These are phyloP conservation scores for Clonostachys rhizophaga DNA, from an alignment of 2,329 filamentous ascomycete species.

Conservation along the genomic window DNA sequence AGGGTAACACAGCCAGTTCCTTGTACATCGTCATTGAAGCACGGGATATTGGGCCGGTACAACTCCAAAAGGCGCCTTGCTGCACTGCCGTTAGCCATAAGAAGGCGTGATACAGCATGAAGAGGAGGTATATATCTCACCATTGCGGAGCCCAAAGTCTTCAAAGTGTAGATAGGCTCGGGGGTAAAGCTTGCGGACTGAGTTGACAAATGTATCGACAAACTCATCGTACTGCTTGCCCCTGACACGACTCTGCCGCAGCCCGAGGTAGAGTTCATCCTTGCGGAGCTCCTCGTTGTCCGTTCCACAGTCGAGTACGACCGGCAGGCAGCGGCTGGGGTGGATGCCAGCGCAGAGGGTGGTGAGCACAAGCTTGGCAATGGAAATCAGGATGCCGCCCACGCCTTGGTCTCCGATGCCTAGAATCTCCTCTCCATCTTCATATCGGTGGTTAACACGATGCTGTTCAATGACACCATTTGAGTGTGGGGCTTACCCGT, in stretches of 20 bases:
- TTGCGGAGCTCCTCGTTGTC: conserved; percentile 71
- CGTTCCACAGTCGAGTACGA: conserved; percentile 82
- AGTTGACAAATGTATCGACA: conserved; percentile 68
- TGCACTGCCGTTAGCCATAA: conserved; percentile 8
- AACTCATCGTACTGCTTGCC: conserved; percentile 74
- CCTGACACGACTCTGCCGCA: conserved; percentile 59
- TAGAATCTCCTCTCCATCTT: conserved; percentile 66
- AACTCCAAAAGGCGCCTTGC: conserved; percentile 71
- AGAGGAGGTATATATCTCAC: conserved; percentile 19
- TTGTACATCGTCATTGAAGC: conserved; percentile 90
- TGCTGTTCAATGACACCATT: neutral
- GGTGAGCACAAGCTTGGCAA: conserved; percentile 78
- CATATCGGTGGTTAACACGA: neutral
- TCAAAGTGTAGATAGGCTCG: conserved; percentile 86
- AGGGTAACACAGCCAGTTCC: conserved; percentile 85
- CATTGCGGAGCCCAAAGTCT: conserved; percentile 77
- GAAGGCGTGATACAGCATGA: neutral
- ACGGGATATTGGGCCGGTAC: conserved; percentile 69
- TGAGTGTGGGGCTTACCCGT: conserved; percentile 52
- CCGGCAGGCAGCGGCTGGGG: conserved; percentile 71
- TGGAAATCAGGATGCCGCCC: conserved; percentile 77
- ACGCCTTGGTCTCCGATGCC: conserved; percentile 89
- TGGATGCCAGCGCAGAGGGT: conserved; percentile 86
- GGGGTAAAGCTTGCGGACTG: conserved; percentile 66
- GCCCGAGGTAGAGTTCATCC: conserved; percentile 76